Evolutionary conservation across 768 basidiomycete species (phyloP).

Genomic region (Boletus fagicola): DNA sequence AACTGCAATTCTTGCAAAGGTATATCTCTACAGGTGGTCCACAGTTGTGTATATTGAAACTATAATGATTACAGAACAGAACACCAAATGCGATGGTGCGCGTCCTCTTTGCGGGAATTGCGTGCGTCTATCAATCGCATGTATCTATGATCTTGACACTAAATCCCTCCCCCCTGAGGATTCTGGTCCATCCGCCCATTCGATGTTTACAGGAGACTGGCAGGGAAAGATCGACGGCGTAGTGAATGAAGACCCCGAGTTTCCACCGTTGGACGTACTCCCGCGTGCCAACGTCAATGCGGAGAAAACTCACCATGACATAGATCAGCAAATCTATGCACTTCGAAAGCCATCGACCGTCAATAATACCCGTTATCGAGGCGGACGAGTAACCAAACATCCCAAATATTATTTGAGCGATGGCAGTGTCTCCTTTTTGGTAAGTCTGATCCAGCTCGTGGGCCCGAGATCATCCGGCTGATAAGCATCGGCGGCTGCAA

Average conservation of each 20-base stretch:
- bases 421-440: slow-evolving; percentile 15
- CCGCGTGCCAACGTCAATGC: slow-evolving; percentile 39
- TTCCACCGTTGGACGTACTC: slow-evolving; percentile 27
- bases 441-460: slow-evolving; percentile 7
- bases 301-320: no score
- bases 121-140: no score
- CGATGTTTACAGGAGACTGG: slow-evolving; percentile 13
- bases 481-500: slow-evolving; percentile 26
- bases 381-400: slow-evolving; percentile 1
- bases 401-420: slow-evolving; percentile 12
- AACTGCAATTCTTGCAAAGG: no score
- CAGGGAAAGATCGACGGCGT: slow-evolving; percentile 11
- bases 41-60: no score
- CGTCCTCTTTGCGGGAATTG: no score
- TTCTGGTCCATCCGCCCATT: slow-evolving; percentile 8
- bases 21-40: no score
- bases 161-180: slow-evolving; percentile 21
- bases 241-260: slow-evolving; percentile 13
- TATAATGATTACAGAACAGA: no score
- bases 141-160: no score
- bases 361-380: no score
- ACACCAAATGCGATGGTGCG: no score
- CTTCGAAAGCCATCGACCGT: no score
- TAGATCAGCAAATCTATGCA: no score
- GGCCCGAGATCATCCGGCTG: not conserved